Base-by-base conservation (phyloP, 495 filamentous ascomycete species). In the Penicillium coprophilum region DNA sequence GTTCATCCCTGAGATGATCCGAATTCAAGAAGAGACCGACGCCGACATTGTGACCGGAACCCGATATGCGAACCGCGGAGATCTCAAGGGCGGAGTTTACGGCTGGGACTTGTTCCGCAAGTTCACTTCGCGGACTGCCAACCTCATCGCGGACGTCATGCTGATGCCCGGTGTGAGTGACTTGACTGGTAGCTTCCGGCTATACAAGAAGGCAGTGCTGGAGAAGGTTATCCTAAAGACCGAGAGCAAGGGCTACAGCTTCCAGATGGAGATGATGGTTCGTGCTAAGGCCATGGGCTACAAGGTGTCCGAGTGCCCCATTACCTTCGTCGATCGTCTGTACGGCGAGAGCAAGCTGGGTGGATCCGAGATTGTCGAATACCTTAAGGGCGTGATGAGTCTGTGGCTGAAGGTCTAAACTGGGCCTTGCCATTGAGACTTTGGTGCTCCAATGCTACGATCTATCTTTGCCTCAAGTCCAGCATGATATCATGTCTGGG, bases 241-340 rank as follows among this genome's bases (percentile, higher is more conserved):
- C 39, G 86, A 95, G 75, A 93, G 90, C 63, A 92, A 96, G 72
- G 94, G 94, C 15, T 98, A 96, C 69, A 93, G 90, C 24, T 97
- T 97, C 80, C 94, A 98, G 84, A 97, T 98, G 94, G 94, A 96
- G 80, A 86, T 90, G 85, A 89, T 90, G 86, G 90, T 95, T 4
- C 82, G 93, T 49, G 94, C 94, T 39, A 96, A 95, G 80, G 89
- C 87, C 13, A 90, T 94, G 87, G 91, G 92, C 2, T 94, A 81
- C 73, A 88, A 80, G 50, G 91, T 98, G 28, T 88, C 87, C 15
- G 94, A 97, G 80, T 92, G 94, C 55, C 94, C 93, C 6, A 97
- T 98, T 61, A 87, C 83, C 21, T 98, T 98, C 74, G 94, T 98
- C 40, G 94, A 98, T 71, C 84, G 94, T 39, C 75, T 98, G 34